Base-by-base conservation (phyloP, 75 land plant genomes). In the Gnetum montanum region DNA sequence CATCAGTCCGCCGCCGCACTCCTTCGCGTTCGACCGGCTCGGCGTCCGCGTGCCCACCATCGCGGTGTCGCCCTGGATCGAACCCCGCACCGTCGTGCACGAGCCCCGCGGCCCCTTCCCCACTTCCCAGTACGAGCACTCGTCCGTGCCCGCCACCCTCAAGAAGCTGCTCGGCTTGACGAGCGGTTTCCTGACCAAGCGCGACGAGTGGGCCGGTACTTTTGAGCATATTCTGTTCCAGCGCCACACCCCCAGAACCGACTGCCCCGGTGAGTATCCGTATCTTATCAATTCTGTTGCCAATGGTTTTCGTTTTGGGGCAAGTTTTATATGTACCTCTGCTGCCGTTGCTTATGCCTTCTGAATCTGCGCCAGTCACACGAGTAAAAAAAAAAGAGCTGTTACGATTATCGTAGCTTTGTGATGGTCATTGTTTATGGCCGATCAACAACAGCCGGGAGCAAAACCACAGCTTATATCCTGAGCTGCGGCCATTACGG, bases 121-220 rank as follows among this genome's bases (percentile, higher is more conserved):
- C 15, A 25, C 50, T 0, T 48, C 30, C 3, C 16, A 48, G 13
- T 48, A 25, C 27, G 50, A 48, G 50, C 50, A 48, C 4, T 48
- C 50, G 23, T 6, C 26, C 26, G n/a, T 15, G 8, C 34, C 18
- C 31, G 34, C 40, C 86, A 48, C 85, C 0, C 82, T 91, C 10
- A 81, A 82, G 67, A 92, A 88, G 63, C 80, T 92, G 5, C 88
- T 87, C 70, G 75, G 79, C 53, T 79, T 92, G 34, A 72, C 69
- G 45, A 69, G 84, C 30, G 58, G 65, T 0, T 92, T 84, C 57
- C 37, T 92, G 43, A 84, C 91, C 0, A 71, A 82, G 45, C 65
- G 94, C 4, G 97, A 92, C 43, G 89, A 59, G 12, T 92, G 97
- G 97, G 97, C 97, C 2, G 93, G 86, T n/a, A 81, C 94, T 1